phyloP scores from a whole-genome alignment of 176 grass and related monocot species.

The Rhipidocladum racemiflorum region DNA sequence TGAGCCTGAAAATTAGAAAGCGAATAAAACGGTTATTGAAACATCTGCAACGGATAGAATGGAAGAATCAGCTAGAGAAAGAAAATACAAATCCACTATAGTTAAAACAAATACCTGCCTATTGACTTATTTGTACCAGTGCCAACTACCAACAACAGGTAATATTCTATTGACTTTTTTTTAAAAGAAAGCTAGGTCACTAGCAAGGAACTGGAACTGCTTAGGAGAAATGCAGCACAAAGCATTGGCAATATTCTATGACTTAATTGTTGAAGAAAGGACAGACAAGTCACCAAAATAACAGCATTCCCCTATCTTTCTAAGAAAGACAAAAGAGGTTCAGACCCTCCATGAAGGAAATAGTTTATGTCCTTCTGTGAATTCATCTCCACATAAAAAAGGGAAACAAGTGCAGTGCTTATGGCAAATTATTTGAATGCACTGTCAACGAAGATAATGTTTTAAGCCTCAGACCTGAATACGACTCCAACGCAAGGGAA shows the following conservation, averaged over 20 bases:
- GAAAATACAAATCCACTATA: neutral
- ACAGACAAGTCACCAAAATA: slow-evolving; percentile 5
- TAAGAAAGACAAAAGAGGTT: slow-evolving; percentile 5
- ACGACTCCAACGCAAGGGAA: slow-evolving; percentile 90
- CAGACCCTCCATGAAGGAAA: neutral
- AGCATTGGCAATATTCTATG: neutral
- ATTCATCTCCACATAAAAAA: slow-evolving; percentile 16
- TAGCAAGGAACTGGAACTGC: slow-evolving; percentile 2
- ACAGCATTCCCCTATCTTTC: neutral
- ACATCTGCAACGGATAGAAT: neutral
- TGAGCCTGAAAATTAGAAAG: slow-evolving; percentile 66
- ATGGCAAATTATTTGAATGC: slow-evolving; percentile 5
- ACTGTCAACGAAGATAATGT: slow-evolving; percentile 1
- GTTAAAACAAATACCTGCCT: neutral
- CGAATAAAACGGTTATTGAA: neutral
- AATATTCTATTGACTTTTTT: neutral
- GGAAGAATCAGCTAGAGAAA: slow-evolving; percentile 22
- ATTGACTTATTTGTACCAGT: neutral
- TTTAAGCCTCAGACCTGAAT: slow-evolving; percentile 64
- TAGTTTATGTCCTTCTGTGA: slow-evolving; percentile 8
- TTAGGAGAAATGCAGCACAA: slow-evolving; percentile 16
- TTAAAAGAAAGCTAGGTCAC: neutral
- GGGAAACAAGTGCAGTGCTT: neutral
- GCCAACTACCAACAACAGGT: neutral
- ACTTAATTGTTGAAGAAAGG: slow-evolving; percentile 2